phyloP scores from a whole-genome alignment of 371 early-diverging fungal species.

The Catenaria anguillulae region DNA sequence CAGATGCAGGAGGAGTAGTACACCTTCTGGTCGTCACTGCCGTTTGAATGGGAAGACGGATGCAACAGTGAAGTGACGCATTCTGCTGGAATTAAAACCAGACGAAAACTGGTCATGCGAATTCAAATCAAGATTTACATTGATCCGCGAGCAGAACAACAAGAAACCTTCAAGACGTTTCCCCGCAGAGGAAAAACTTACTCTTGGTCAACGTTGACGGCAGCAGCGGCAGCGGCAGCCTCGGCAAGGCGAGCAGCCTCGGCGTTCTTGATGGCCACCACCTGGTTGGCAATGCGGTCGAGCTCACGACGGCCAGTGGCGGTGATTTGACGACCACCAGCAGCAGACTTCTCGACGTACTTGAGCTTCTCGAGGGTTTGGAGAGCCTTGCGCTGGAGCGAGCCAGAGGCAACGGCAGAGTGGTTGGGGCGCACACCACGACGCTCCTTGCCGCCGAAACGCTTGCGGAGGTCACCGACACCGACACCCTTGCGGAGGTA shows the following conservation, averaged over 20 bases:
- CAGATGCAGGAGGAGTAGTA: too few relatives aligned
- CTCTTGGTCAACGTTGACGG: neutral
- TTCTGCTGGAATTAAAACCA: too few relatives aligned
- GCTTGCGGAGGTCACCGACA: slow-evolving; percentile 85
- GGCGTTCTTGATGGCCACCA: neutral
- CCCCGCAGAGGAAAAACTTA: neutral
- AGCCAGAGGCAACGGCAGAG: slow-evolving; percentile 74
- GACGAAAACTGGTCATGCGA: too few relatives aligned
- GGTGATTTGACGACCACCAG: slow-evolving; percentile 73
- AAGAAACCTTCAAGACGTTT: too few relatives aligned
- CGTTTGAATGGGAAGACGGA: too few relatives aligned
- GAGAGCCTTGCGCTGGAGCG: slow-evolving; percentile 84
- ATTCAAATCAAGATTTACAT: too few relatives aligned
- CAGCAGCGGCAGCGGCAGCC: neutral
- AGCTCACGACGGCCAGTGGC: slow-evolving; percentile 69
- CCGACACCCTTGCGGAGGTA: slow-evolving; percentile 90
- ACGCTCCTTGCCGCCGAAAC: slow-evolving; percentile 82
- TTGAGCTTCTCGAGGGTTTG: slow-evolving; percentile 95
- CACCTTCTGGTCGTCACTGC: too few relatives aligned
- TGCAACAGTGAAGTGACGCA: too few relatives aligned
- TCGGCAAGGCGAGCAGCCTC: neutral
- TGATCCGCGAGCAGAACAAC: too few relatives aligned
- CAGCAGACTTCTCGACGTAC: slow-evolving; percentile 80
- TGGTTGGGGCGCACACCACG: slow-evolving; percentile 88
- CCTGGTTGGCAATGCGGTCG: slow-evolving; percentile 51